Evolutionary conservation across 2,329 filamentous ascomycete species (phyloP).

Genomic region (Sporothrix protearum): DNA sequence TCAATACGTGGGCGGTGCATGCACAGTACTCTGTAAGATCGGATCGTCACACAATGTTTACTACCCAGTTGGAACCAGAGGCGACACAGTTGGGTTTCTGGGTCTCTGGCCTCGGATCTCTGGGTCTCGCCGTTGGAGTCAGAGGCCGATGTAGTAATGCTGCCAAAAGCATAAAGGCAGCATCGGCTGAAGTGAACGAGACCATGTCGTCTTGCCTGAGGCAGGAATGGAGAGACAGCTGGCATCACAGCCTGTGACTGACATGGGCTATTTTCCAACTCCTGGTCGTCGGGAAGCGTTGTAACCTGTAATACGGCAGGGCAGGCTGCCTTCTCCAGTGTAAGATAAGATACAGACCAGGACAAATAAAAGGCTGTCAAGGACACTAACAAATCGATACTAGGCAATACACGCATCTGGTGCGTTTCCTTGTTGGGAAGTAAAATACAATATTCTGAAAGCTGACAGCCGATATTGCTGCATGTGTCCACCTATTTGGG

Average conservation of each 20-base stretch:
- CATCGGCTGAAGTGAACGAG: conserved; percentile 3
- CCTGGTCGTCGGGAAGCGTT: background rate
- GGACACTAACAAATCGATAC: background rate
- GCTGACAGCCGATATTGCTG: background rate
- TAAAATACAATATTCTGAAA: background rate
- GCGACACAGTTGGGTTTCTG: background rate
- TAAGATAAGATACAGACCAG: too few relatives aligned
- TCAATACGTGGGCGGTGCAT: background rate
- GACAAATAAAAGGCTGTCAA: background rate
- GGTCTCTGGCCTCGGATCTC: background rate
- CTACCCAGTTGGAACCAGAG: background rate
- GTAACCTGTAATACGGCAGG: background rate
- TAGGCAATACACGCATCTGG: background rate
- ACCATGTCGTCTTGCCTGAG: background rate
- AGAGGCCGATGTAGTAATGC: background rate
- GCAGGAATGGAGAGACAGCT: background rate
- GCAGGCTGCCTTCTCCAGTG: too few relatives aligned
- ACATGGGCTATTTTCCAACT: too few relatives aligned
- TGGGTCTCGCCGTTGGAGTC: conserved; percentile 8
- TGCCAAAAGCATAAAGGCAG: background rate
- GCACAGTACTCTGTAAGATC: background rate
- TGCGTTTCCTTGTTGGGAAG: background rate
- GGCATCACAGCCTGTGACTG: background rate
- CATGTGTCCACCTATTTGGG: background rate
- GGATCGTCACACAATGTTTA: background rate